These are phyloP conservation scores for Hericium coralloides DNA, from an alignment of 768 basidiomycete species.

Conservation along the genomic window DNA sequence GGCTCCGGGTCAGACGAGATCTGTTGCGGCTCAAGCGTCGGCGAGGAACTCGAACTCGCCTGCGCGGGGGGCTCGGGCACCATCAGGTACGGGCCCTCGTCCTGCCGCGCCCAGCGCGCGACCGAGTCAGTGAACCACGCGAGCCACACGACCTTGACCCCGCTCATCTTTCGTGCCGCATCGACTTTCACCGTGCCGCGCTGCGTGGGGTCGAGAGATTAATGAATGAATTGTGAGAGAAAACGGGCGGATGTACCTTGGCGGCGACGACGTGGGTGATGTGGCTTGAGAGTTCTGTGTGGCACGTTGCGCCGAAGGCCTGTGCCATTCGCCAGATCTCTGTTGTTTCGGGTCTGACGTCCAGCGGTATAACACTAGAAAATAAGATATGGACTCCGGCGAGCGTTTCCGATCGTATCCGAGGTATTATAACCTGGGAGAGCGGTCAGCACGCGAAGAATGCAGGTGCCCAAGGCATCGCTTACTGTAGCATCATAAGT, in stretches of 20 bases:
- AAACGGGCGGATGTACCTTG: conserved; percentile 41
- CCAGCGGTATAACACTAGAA: conserved; percentile 92
- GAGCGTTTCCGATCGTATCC: conserved; percentile 68
- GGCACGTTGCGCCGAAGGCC: conserved; percentile 82
- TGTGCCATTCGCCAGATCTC: conserved; percentile 83
- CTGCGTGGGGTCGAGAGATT: conserved; percentile 27
- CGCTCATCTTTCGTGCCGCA: conserved; percentile 64
- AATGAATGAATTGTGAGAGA: conserved; percentile 9
- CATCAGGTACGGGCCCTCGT: conserved; percentile 70
- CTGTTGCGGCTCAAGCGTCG: conserved; percentile 37
- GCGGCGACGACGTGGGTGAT: conserved; percentile 91
- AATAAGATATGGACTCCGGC: conserved; percentile 78
- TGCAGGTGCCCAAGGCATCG: conserved; percentile 4
- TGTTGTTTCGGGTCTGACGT: conserved; percentile 65
- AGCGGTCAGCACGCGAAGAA: neutral
- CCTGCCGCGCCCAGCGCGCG: conserved; percentile 78
- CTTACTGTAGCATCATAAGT: conserved; percentile 73
- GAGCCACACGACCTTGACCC: conserved; percentile 78
- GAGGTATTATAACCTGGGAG: conserved; percentile 73
- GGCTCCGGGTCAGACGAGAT: conserved; percentile 61
- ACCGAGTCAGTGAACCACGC: conserved; percentile 87
- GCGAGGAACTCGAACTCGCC: conserved; percentile 29
- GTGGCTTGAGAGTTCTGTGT: conserved; percentile 51
- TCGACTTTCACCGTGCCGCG: conserved; percentile 90
- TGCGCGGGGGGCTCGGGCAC: conserved; percentile 39